A percentile compares a stretch with the other conserved stretches of the same genome.
Conservation (phyloP, 345 rosid genomes). For the Arabis alpina region DNA sequence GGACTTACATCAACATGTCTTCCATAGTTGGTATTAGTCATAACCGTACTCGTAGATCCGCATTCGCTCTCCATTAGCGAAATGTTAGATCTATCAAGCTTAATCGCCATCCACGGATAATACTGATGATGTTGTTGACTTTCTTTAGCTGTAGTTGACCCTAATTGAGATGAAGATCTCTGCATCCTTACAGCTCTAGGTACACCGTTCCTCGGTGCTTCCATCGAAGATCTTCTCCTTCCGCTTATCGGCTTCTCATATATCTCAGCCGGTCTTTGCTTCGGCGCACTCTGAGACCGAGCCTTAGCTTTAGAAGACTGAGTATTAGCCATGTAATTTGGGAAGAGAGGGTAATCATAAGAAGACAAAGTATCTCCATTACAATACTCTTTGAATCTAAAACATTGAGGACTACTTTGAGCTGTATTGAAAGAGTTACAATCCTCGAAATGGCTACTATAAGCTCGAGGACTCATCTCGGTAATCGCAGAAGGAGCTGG, state of each 20-base stretch:
- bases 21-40: conserved; percentile 71
- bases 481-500: conserved; percentile 70
- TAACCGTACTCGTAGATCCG: conserved; percentile 80
- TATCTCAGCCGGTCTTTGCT: conserved; percentile 70
- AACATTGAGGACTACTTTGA: conserved; percentile 71
- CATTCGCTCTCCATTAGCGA: conserved; percentile 82
- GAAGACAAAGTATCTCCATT: conserved; percentile 58
- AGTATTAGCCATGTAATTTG: conserved; percentile 91
- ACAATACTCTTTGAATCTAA: conserved; percentile 41
- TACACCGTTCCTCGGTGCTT: conserved; percentile 65
- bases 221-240: conserved; percentile 65
- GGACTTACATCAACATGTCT: conserved; percentile 60
- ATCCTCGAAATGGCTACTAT: conserved; percentile 81
- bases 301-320: conserved; percentile 77
- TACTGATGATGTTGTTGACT: conserved; percentile 50
- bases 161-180: conserved; percentile 81
- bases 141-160: conserved; percentile 47
- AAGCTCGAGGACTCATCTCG: conserved; percentile 75
- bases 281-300: conserved; percentile 83
- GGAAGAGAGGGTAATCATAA: conserved; percentile 67
- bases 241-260: conserved; percentile 71
- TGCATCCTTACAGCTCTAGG: conserved; percentile 84
- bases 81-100: conserved; percentile 74
- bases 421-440: conserved; percentile 57
- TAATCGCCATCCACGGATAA: conserved; percentile 72